Evolutionary conservation across 192 early-diverging fungal species (phyloP).

Genomic region (Powellomyces hirtus): DNA sequence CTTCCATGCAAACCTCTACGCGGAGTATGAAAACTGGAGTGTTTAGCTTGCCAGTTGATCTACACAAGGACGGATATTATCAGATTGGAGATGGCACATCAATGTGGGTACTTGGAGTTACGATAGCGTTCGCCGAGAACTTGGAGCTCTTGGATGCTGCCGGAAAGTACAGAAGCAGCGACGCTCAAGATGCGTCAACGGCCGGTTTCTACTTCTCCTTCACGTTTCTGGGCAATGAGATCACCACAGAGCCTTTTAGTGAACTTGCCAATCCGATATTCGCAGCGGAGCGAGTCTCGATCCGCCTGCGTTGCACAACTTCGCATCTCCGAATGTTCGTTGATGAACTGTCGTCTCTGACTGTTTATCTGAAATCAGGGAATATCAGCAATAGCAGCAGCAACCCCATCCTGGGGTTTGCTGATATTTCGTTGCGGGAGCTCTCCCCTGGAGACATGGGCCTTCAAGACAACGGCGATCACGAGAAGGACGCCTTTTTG

Average conservation of each 20-base stretch:
- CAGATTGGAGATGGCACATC: slow-evolving; percentile 38
- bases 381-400: no score
- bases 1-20: not conserved
- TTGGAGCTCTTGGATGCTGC: slow-evolving; percentile 28
- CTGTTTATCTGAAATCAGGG: slow-evolving; percentile 39
- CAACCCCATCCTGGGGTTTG: slow-evolving; percentile 35
- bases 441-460: slow-evolving; percentile 24
- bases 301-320: slow-evolving; percentile 37
- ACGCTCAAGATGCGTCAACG: not conserved
- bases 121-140: slow-evolving; percentile 53
- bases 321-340: slow-evolving; percentile 34
- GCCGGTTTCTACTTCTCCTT: slow-evolving; percentile 48
- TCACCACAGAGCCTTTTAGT: slow-evolving; percentile 45
- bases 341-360: slow-evolving; percentile 31
- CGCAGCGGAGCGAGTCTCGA: slow-evolving; percentile 48
- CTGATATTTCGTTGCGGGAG: slow-evolving; percentile 33
- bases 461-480: not conserved
- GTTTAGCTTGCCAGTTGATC: slow-evolving; percentile 34
- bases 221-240: slow-evolving; percentile 47
- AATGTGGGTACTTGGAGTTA: slow-evolving; percentile 41
- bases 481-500: not conserved
- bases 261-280: slow-evolving; percentile 42
- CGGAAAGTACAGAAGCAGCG: not conserved
- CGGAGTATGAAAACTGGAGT: not conserved
- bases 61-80: slow-evolving; percentile 42